A percentile compares a stretch with the other conserved stretches of the same genome.
phyloP scores from a whole-genome alignment of 2,329 filamentous ascomycete species.

The Sporothrix schenckii region DNA sequence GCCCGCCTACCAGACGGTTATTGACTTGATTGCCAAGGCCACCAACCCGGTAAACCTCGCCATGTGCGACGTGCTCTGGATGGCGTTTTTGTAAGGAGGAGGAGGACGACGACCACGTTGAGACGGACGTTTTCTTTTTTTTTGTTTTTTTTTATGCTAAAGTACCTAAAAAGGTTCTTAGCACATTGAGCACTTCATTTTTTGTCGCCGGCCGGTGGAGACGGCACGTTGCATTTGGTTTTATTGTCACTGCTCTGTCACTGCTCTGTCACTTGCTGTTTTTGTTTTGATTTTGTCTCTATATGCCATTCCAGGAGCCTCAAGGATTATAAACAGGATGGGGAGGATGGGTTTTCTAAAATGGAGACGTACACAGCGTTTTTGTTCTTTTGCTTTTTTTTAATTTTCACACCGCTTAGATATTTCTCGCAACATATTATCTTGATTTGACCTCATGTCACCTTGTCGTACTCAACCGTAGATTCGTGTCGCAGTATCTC shows the following conservation, averaged over 20 bases:
- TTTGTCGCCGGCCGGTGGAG: neutral
- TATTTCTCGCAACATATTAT: neutral
- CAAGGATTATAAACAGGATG: slow-evolving; percentile 5
- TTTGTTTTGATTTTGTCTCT: neutral
- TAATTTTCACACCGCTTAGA: neutral
- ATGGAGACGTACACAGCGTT: neutral
- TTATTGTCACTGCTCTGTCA: neutral
- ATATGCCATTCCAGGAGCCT: neutral
- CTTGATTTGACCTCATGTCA: neutral
- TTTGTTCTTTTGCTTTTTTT: neutral
- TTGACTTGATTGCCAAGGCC: slow-evolving; percentile 89
- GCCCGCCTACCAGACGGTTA: slow-evolving; percentile 94
- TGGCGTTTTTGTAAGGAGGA: slow-evolving; percentile 76
- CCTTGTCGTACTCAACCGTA: no score
- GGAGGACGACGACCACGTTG: no score
- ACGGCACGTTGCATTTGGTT: neutral
- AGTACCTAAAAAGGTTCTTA: no score
- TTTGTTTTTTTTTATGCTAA: no score
- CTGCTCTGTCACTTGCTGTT: neutral
- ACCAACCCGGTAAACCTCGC: slow-evolving; percentile 90
- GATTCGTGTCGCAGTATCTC: neutral
- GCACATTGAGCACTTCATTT: no score
- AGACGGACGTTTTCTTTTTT: neutral
- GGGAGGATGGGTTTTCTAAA: neutral
- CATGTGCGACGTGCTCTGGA: slow-evolving; percentile 91